These are phyloP conservation scores for Coelastrella sp. DNA, from an alignment of 139 green algal species.

Conservation along the genomic window DNA sequence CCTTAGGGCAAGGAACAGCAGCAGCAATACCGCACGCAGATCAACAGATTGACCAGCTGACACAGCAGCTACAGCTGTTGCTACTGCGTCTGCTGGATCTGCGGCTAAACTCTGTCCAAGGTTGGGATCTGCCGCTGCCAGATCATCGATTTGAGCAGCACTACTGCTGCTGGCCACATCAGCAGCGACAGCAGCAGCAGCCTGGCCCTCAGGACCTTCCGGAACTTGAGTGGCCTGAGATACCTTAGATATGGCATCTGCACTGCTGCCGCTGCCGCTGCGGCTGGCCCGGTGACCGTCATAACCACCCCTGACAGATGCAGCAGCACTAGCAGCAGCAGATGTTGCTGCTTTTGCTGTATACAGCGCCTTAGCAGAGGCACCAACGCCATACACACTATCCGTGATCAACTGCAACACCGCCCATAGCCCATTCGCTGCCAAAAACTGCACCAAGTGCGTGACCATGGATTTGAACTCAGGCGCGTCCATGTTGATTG, in stretches of 20 bases:
- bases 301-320: background rate
- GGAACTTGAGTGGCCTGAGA: background rate
- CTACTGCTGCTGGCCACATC: too few species aligned
- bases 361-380: slow-evolving; percentile 38
- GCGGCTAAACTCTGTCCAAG: background rate
- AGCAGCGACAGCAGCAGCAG: background rate
- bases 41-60: background rate
- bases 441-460: slow-evolving; percentile 41
- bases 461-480: slow-evolving; percentile 27
- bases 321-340: background rate
- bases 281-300: background rate
- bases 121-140: background rate
- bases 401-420: slow-evolving; percentile 37
- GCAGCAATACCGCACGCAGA: background rate
- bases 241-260: background rate
- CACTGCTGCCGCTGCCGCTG: slow-evolving; percentile 8
- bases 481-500: background rate
- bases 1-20: background rate
- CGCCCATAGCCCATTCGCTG: slow-evolving; percentile 31
- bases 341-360: slow-evolving; percentile 20
- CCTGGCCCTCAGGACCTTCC: background rate
- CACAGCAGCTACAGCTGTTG: background rate
- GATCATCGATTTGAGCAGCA: too few species aligned
- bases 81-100: background rate
- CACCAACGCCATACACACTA: slow-evolving; percentile 34